A percentile compares a stretch with the other conserved stretches of the same genome.
Evolutionary conservation across 2,329 filamentous ascomycete species (phyloP).

Genomic region (Anthostomella pinea): DNA sequence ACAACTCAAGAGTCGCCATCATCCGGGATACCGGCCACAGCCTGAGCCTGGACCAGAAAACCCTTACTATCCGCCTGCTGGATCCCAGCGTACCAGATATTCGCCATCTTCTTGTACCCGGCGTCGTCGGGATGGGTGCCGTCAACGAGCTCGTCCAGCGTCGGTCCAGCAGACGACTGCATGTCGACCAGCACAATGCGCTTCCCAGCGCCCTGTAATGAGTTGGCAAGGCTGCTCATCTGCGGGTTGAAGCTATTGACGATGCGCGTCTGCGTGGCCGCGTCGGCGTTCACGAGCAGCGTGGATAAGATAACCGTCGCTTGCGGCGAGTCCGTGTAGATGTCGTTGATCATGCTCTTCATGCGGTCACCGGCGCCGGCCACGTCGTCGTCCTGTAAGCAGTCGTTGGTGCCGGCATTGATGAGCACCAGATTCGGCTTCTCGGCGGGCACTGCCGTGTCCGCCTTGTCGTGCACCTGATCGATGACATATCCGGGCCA

Average conservation of each 20-base stretch:
- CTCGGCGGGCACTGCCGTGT: conserved; percentile 23
- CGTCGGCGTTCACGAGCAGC: conserved; percentile 29
- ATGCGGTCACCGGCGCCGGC: conserved; percentile 28
- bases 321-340: conserved; percentile 28
- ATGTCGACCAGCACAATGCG: conserved; percentile 34
- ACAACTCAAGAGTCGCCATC: too few relatives aligned
- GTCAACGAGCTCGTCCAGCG: conserved; percentile 30
- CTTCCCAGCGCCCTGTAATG: conserved; percentile 18
- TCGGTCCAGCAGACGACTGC: conserved; percentile 27
- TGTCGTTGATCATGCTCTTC: conserved; percentile 26
- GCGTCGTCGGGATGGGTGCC: conserved; percentile 33
- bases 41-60: conserved; percentile 20
- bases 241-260: conserved; percentile 29
- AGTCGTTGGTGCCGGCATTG: conserved; percentile 41
- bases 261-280: conserved; percentile 22
- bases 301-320: conserved; percentile 35
- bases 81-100: conserved; percentile 31
- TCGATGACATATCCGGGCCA: conserved; percentile 35
- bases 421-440: conserved; percentile 37
- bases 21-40: conserved; percentile 19
- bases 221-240: conserved; percentile 20
- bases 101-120: conserved; percentile 37
- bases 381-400: conserved; percentile 31
- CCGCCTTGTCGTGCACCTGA: conserved; percentile 32
- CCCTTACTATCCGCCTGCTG: conserved; percentile 22